These are phyloP conservation scores for Klebsormidium nitens DNA, from an alignment of 139 green algal species.

Conservation along the genomic window DNA sequence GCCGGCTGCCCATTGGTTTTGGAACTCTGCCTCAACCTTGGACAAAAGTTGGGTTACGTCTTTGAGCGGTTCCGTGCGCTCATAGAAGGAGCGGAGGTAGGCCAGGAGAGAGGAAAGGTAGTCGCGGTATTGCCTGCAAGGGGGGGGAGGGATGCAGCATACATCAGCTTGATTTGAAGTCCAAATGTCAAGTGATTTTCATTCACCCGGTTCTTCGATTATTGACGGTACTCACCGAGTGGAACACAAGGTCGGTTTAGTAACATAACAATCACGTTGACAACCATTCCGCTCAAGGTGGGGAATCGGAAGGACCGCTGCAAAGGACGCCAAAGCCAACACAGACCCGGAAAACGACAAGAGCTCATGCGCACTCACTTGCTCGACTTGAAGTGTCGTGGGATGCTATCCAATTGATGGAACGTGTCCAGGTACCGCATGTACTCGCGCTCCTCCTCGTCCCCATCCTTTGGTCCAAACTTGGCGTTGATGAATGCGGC, in stretches of 20 bases:
- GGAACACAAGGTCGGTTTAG: no score
- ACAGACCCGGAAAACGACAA: conserved; percentile 7
- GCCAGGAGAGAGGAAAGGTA: conserved; percentile 44
- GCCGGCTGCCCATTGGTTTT: conserved; percentile 59
- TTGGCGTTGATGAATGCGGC: conserved; percentile 73
- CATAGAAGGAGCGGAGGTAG: conserved; percentile 87
- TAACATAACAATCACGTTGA: background rate
- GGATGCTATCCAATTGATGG: conserved; percentile 15
- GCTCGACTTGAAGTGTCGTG: conserved; percentile 25
- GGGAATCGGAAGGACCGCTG: no score
- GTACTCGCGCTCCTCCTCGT: conserved; percentile 52
- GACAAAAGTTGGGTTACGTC: conserved; percentile 14
- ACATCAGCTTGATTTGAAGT: background rate
- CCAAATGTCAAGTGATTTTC: no score
- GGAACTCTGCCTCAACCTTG: conserved; percentile 65
- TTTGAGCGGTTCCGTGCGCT: conserved; percentile 77
- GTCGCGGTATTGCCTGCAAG: conserved; percentile 27
- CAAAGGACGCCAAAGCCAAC: no score
- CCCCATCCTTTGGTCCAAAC: conserved; percentile 50
- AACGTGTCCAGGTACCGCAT: conserved; percentile 56
- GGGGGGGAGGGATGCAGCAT: background rate
- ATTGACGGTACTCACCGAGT: no score
- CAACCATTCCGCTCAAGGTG: background rate
- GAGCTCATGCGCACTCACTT: conserved; percentile 16
- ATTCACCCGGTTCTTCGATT: no score